Percentiles rank a stretch among this genome's conserved stretches.
Evolutionary conservation across 139 green algal species (phyloP).

Genomic region (Coccomyxa sp.): DNA sequence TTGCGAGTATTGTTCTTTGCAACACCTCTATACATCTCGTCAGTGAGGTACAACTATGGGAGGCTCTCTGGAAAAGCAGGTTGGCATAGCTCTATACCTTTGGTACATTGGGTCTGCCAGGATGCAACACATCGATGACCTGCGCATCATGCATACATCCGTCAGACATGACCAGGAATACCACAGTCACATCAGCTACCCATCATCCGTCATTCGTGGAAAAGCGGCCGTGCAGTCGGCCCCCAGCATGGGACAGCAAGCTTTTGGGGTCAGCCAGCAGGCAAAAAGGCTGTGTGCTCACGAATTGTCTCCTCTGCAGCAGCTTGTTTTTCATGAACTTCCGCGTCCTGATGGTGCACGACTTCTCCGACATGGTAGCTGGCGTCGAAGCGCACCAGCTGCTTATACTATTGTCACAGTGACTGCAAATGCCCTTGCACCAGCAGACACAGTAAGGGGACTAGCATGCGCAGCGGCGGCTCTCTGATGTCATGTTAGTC

Average conservation of each 20-base stretch:
- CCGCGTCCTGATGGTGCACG: slow-evolving; percentile 87
- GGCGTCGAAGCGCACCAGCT: background rate
- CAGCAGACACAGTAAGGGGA: background rate
- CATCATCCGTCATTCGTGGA: too few relatives aligned
- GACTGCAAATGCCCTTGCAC: too few relatives aligned
- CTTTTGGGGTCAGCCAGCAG: too few relatives aligned
- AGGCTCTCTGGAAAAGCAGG: background rate
- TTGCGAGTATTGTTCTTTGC: background rate
- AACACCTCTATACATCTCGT: background rate
- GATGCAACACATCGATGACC: slow-evolving; percentile 98
- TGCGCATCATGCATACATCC: too few relatives aligned
- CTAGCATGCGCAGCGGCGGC: background rate
- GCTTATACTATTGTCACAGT: too few relatives aligned
- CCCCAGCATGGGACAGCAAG: background rate
- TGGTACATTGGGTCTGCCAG: slow-evolving; percentile 89
- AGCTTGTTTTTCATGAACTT: slow-evolving; percentile 99
- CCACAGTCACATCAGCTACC: too few relatives aligned
- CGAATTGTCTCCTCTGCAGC: slow-evolving; percentile 89
- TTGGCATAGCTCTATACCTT: slow-evolving; percentile 67
- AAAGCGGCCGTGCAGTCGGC: background rate
- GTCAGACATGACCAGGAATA: too few relatives aligned
- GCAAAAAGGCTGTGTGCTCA: slow-evolving; percentile 50
- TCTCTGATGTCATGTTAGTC: background rate
- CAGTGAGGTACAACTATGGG: too few relatives aligned
- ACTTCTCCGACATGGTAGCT: slow-evolving; percentile 82